Evolutionary conservation across 495 filamentous ascomycete genomes (phyloP), one percentile per base, ranked within the genome.

Genomic region (Hyaloscypha finlandica): DNA sequence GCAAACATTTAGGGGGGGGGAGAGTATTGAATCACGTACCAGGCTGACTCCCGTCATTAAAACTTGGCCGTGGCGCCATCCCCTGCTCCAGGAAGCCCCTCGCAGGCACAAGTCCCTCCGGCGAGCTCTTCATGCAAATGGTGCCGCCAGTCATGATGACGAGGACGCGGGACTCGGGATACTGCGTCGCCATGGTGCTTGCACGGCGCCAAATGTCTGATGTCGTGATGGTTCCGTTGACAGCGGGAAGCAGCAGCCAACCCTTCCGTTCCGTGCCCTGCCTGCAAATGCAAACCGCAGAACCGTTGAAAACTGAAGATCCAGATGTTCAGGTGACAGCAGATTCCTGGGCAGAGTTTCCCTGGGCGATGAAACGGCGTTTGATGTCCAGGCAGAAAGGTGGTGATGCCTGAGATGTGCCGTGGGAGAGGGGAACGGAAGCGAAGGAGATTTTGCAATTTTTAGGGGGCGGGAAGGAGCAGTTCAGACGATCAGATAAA

Each of bases 141-240:
- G 95, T 98, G 22, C 95, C 95, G 56, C 95, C 93, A 16, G 94
- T 97, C 85, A 94, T 94, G 78, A 97, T 92, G 67, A 97, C 89
- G 64, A 97, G 81, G 8, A 97, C 91, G 64, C 92, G 82, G 0
- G 92, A 91, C 76, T 97, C 93, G 1, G 86, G 86, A 64, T 65
- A 68, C 30, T 63, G 59, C 2, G 70, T 59, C 3, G 64, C 65
- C 67, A 72, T 74, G 12, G 32, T 67, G 65, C n/a, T 19, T 48
- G 42, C 16, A 48, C 42, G 9, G 4, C 11, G 3, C 42, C 0
- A 6, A 6, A 4, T 14, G 11, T 48, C 12, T 37, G 8, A 12
- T 48, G 1, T 19, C 16, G 42, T 19, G 11, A 19, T 3, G 1
- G 11, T 48, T 14, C 9, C 42, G 16, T 8, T 37, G 42, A 48